phyloP scores from a whole-genome alignment of 305 asterid species.

The Petunia hybrid region DNA sequence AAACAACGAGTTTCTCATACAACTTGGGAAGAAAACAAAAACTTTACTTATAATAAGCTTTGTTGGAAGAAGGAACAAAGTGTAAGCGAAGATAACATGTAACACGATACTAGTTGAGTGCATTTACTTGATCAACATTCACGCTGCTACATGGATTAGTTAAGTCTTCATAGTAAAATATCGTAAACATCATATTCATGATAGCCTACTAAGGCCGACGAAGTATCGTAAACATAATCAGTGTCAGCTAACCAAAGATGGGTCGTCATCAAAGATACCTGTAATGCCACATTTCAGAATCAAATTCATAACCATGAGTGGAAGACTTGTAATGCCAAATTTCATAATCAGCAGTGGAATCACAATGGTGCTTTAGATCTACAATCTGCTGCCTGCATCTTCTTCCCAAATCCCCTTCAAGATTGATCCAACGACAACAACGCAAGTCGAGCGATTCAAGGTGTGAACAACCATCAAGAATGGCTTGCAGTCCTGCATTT shows the following conservation, averaged over 20 bases:
- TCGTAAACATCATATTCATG: conserved; percentile 21
- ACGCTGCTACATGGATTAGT: not conserved
- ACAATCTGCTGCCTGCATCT: conserved; percentile 35
- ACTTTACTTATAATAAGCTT: too few species aligned
- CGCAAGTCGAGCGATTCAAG: conserved; percentile 26
- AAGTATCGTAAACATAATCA: not conserved
- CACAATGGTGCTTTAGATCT: conserved; percentile 32
- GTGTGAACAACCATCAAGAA: conserved; percentile 29
- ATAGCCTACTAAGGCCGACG: not conserved
- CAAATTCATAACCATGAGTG: conserved; percentile 27
- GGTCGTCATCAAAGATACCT: not conserved
- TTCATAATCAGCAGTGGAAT: conserved; percentile 29
- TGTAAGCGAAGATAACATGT: too few species aligned
- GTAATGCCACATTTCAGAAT: not conserved
- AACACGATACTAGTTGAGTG: too few species aligned
- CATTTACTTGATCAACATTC: not conserved
- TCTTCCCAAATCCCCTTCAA: conserved; percentile 37
- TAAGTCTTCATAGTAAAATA: not conserved
- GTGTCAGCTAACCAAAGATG: not conserved
- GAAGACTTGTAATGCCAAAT: too few species aligned
- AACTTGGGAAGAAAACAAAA: too few species aligned
- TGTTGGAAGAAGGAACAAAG: too few species aligned
- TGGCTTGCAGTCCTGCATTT: conserved; percentile 30
- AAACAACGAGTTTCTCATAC: too few species aligned
- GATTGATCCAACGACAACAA: conserved; percentile 18